Conservation (phyloP, 805 yeast species). For the Cyberlindnera misumaiensis region DNA sequence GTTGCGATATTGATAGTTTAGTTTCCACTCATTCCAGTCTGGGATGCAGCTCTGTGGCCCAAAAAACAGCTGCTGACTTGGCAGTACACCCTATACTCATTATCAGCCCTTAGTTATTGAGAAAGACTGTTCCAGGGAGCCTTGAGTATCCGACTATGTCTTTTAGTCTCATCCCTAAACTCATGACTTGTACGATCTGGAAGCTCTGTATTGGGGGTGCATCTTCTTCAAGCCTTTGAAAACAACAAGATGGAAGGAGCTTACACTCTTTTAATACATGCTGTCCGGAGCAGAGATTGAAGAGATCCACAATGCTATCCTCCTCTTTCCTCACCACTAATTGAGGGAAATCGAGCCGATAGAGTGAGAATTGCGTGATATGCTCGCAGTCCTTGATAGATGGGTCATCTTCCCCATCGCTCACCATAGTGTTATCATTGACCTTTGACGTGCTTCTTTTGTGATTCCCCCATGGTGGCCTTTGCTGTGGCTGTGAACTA, state of each 20-base stretch:
- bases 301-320: neutral
- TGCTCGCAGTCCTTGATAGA: neutral
- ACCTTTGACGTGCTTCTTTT: neutral
- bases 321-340: neutral
- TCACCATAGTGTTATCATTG: neutral
- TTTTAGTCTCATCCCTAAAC: neutral
- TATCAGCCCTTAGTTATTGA: no score
- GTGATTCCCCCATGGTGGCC: neutral
- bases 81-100: no score
- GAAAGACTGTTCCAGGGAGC: no score
- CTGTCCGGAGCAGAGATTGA: neutral
- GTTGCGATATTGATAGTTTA: no score
- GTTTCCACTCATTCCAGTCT: no score
- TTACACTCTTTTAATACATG: no score
- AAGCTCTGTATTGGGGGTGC: neutral
- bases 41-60: no score
- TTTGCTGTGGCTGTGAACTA: neutral
- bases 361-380: neutral
- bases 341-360: neutral
- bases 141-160: neutral
- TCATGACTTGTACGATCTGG: neutral
- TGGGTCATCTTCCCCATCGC: neutral
- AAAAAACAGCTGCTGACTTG: no score
- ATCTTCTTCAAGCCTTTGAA: neutral
- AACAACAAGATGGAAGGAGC: neutral